These are phyloP conservation scores for Chloropicon primus DNA, from an alignment of 139 green algal species.

Conservation along the genomic window DNA sequence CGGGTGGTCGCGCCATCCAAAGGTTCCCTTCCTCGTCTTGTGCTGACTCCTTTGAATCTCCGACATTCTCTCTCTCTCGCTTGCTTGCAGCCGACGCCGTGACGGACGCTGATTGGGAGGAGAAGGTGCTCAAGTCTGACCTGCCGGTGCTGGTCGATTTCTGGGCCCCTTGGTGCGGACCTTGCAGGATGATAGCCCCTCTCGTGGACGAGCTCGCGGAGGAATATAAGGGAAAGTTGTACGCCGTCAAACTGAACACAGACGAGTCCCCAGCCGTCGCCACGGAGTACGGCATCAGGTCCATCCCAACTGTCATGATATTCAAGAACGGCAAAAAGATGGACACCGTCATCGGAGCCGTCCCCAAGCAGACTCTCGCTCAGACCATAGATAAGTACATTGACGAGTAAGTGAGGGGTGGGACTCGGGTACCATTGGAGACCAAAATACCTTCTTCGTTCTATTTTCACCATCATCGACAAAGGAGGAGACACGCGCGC, in stretches of 20 bases:
- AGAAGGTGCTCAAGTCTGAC: slow-evolving; percentile 59
- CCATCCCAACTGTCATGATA: slow-evolving; percentile 94
- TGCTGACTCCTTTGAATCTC: neutral
- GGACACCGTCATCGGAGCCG: slow-evolving; percentile 95
- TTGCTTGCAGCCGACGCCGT: slow-evolving; percentile 39
- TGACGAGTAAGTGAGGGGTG: slow-evolving; percentile 10
- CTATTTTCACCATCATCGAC: neutral
- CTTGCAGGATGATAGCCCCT: slow-evolving; percentile 87
- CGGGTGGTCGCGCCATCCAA: too few species aligned
- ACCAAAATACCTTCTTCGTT: neutral
- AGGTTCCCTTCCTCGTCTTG: neutral
- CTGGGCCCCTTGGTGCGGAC: slow-evolving; percentile 84
- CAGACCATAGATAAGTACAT: slow-evolving; percentile 89
- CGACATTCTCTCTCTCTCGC: neutral
- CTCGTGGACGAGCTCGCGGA: slow-evolving; percentile 70
- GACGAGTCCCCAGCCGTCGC: slow-evolving; percentile 85
- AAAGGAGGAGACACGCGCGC: too few species aligned
- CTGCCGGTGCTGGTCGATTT: slow-evolving; percentile 95
- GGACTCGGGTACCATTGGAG: neutral
- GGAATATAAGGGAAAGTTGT: slow-evolving; percentile 63
- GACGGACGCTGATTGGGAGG: slow-evolving; percentile 70
- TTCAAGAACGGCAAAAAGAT: slow-evolving; percentile 93
- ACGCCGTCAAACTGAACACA: slow-evolving; percentile 88
- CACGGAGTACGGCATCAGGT: slow-evolving; percentile 89
- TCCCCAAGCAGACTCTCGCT: slow-evolving; percentile 80